Evolutionary conservation across 1,139 yeast species (phyloP).

Genomic region (Debaryomycetaceae sp.): DNA sequence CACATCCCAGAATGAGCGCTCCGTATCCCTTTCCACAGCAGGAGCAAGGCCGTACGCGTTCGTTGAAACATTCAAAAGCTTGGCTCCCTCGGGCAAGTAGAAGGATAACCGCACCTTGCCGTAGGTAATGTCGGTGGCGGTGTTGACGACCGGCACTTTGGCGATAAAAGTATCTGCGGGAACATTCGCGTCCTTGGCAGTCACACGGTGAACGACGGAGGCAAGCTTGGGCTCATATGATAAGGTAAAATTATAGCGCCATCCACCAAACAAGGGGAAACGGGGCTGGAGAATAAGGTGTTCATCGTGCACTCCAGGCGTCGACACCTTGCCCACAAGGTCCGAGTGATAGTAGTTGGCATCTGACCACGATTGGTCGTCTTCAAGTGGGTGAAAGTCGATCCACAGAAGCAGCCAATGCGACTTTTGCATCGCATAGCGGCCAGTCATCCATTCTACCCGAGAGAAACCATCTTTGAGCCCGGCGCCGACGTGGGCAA

Average conservation of each 20-base stretch:
- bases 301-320: slow-evolving; percentile 43
- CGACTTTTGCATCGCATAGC: slow-evolving; percentile 29
- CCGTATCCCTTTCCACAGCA: slow-evolving; percentile 23
- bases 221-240: slow-evolving; percentile 72
- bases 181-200: slow-evolving; percentile 3
- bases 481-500: slow-evolving; percentile 66
- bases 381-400: slow-evolving; percentile 39
- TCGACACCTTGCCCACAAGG: slow-evolving; percentile 89
- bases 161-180: slow-evolving; percentile 47
- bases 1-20: slow-evolving; percentile 67
- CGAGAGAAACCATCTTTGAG: slow-evolving; percentile 65
- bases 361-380: slow-evolving; percentile 38
- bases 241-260: slow-evolving; percentile 91
- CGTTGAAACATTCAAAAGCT: slow-evolving; percentile 39
- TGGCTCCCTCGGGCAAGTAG: slow-evolving; percentile 84
- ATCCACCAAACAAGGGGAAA: slow-evolving; percentile 88
- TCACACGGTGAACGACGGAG: slow-evolving; percentile 36
- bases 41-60: slow-evolving; percentile 18
- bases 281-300: slow-evolving; percentile 68
- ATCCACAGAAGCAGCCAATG: slow-evolving; percentile 44
- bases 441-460: slow-evolving; percentile 58
- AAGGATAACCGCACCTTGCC: slow-evolving; percentile 50
- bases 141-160: slow-evolving; percentile 62
- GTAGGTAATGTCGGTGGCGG: slow-evolving; percentile 60
- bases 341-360: slow-evolving; percentile 56